Percentiles rank a stretch among this genome's conserved stretches.
phyloP scores from a whole-genome alignment of 106 monocot genomes.

The Dioscorea zingiberensis region DNA sequence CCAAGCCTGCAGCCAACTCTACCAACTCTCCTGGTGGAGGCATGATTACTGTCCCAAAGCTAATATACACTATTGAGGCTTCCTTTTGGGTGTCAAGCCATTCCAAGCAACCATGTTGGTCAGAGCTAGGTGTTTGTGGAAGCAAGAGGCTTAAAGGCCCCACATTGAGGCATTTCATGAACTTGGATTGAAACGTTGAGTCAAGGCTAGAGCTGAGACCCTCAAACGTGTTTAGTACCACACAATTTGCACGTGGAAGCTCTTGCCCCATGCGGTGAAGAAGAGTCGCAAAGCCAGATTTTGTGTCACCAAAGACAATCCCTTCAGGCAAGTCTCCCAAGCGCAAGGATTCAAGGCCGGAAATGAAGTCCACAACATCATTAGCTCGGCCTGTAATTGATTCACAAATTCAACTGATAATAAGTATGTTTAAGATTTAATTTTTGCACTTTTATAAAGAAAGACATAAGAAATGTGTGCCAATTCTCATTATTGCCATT shows the following conservation, averaged over 20 bases:
- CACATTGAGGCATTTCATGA: slow-evolving; percentile 27
- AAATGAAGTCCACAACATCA: slow-evolving; percentile 31
- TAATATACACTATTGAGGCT: slow-evolving; percentile 35
- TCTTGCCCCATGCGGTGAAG: slow-evolving; percentile 37
- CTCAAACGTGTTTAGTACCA: slow-evolving; percentile 47
- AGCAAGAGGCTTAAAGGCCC: slow-evolving; percentile 45
- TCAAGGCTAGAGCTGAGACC: slow-evolving; percentile 28
- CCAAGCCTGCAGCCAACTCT: slow-evolving; percentile 38
- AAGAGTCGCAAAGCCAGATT: slow-evolving; percentile 24
- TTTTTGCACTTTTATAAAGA: background rate
- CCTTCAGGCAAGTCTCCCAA: slow-evolving; percentile 56
- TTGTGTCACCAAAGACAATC: slow-evolving; percentile 27
- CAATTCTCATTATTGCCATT: background rate
- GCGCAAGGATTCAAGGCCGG: slow-evolving; percentile 41
- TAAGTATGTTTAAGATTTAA: background rate
- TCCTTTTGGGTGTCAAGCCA: slow-evolving; percentile 44
- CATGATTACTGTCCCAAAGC: slow-evolving; percentile 38
- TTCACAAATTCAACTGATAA: background rate
- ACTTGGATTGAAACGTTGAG: slow-evolving; percentile 13
- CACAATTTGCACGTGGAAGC: slow-evolving; percentile 28
- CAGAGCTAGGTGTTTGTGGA: background rate
- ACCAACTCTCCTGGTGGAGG: slow-evolving; percentile 22
- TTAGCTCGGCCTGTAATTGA: slow-evolving; percentile 5
- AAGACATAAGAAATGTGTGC: background rate
- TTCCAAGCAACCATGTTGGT: slow-evolving; percentile 29